phyloP scores from a whole-genome alignment of 441 rosid species.

The Bruguiera hainesii region DNA sequence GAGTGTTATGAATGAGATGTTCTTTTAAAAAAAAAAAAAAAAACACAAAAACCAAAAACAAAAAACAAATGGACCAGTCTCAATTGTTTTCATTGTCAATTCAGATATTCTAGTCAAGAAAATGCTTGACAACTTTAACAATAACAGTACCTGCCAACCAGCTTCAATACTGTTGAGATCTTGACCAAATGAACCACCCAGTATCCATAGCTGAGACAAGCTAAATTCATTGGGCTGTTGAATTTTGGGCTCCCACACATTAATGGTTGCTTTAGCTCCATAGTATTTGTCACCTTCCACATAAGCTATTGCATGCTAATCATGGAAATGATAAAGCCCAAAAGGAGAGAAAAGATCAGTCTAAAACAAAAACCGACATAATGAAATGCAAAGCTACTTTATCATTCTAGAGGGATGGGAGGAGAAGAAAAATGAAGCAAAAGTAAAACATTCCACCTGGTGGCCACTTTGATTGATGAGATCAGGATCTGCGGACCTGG shows the following conservation, averaged over 20 bases:
- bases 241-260: conserved; percentile 85
- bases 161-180: conserved; percentile 96
- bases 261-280: conserved; percentile 87
- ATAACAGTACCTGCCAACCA: conserved; percentile 76
- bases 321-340: neutral
- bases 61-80: neutral
- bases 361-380: conserved; percentile 3
- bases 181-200: conserved; percentile 84
- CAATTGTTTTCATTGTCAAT: neutral
- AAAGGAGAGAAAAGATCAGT: conserved; percentile 1
- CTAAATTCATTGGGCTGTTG: conserved; percentile 87
- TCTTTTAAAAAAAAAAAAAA: neutral
- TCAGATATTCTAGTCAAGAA: too few relatives aligned
- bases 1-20: neutral
- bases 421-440: neutral
- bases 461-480: conserved; percentile 70
- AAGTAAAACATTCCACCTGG: conserved; percentile 37
- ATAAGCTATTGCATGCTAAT: conserved; percentile 84
- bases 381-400: neutral
- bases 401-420: neutral
- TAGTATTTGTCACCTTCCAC: conserved; percentile 79
- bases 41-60: neutral
- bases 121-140: too few relatives aligned
- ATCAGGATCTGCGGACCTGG: conserved; percentile 53
- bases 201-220: conserved; percentile 87